Base-by-base conservation (phyloP, 148 eudicot genomes). In the Talinum fruticosum region DNA sequence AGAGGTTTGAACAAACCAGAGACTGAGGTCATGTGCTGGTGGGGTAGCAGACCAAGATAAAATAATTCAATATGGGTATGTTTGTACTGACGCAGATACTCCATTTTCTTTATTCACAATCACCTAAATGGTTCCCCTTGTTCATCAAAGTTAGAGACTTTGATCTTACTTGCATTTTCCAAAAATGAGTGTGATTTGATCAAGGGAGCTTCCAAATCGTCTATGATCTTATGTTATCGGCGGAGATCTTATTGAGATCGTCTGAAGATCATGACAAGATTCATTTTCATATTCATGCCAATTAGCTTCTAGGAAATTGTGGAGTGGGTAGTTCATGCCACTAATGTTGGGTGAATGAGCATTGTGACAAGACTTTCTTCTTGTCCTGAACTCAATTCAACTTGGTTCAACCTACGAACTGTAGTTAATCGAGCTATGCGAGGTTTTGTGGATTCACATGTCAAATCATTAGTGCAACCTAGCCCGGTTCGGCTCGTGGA, bases 11-110 rank as follows among this genome's bases (percentile, higher is more conserved):
- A n/a, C n/a, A n/a, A n/a, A n/a, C n/a, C n/a, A n/a, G n/a, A n/a
- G n/a, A n/a, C n/a, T 41, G 47, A 70, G 78, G 74, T 80, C 85
- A 82, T 85, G 85, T 85, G 83, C 45, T 77, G 87, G 80, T 79
- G 83, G 84, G 87, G 76, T 54, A 74, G 57, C 28, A 77, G 62
- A 71, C 82, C 84, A 72, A 81, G 44, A 69, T 82, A 72, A 82
- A 73, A 85, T 82, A 79, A 85, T 85, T 79, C 79, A 77, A 69
- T 82, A 75, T 53, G 80, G 83, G 75, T 76, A 69, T 79, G 79
- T 85, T 73, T 82, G 79, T 82, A 51, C 23, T 51, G 15, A 41
- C 2, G 14, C 0, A 41, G 7, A 15, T 51, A 0, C 15, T 70
- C 71, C 35, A 2, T 69, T 12, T 72, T 38, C 37, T 30, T 67